A percentile compares a stretch with the other conserved stretches of the same genome.
These are phyloP conservation scores for Phytophthora pini DNA, from an alignment of 352 stramenopile genomes.

Conservation along the genomic window DNA sequence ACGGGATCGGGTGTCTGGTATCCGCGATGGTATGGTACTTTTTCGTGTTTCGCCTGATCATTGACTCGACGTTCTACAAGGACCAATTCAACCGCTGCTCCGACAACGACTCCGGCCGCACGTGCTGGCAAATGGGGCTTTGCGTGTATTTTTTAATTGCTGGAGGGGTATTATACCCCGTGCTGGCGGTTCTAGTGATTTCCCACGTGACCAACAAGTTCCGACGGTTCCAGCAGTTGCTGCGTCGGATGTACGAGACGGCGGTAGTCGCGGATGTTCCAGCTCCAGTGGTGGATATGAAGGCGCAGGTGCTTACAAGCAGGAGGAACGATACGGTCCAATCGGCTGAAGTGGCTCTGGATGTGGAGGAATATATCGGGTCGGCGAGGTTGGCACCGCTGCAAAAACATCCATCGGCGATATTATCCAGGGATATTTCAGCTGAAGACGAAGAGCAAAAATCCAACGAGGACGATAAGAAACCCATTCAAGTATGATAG, in stretches of 20 bases:
- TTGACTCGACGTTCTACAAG: conserved; percentile 82
- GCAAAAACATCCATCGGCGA: conserved; percentile 51
- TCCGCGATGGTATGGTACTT: conserved; percentile 73
- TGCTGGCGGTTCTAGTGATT: conserved; percentile 69
- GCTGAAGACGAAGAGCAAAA: conserved; percentile 57
- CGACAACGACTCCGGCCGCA: conserved; percentile 58
- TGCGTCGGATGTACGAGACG: conserved; percentile 59
- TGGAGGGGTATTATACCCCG: conserved; percentile 60
- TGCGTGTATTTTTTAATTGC: conserved; percentile 67
- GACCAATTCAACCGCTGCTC: conserved; percentile 80
- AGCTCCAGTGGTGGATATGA: conserved; percentile 44
- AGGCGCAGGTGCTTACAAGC: conserved; percentile 32
- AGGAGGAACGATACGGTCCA: conserved; percentile 37
- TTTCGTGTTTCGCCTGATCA: conserved; percentile 62
- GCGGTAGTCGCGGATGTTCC: conserved; percentile 59
- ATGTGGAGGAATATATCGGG: conserved; percentile 41
- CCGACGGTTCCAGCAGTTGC: conserved; percentile 48
- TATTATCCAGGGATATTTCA: conserved; percentile 37
- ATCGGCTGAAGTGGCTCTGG: conserved; percentile 45
- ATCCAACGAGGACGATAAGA: conserved; percentile 15
- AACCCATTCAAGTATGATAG: conserved; percentile 6
- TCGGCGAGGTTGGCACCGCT: conserved; percentile 45
- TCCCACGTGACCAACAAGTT: conserved; percentile 72
- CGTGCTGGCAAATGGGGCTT: conserved; percentile 75
- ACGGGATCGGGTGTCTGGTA: conserved; percentile 53